Conservation (phyloP, 2,329 filamentous ascomycete genomes). For the Fusarium denticulatum region DNA sequence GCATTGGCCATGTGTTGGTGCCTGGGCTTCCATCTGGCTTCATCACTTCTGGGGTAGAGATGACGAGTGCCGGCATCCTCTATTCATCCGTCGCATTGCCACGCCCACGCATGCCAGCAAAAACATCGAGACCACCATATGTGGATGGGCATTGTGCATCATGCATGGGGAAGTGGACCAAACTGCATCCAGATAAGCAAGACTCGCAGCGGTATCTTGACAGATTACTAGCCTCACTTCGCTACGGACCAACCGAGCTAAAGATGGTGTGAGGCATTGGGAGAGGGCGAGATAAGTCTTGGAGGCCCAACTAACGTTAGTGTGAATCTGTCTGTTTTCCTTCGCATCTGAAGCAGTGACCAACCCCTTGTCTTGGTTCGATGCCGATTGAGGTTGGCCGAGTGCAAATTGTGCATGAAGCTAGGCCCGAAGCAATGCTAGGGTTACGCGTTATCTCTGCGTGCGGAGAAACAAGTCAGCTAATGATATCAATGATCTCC, state of each 20-base stretch:
- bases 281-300: conserved; percentile 16
- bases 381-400: conserved; percentile 30
- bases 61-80: conserved; percentile 25
- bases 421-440: conserved; percentile 3
- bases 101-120: conserved; percentile 5
- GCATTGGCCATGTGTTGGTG: conserved; percentile 24
- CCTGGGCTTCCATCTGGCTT: conserved; percentile 10
- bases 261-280: conserved; percentile 27
- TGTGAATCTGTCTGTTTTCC: background rate
- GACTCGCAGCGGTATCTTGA: conserved; percentile 9
- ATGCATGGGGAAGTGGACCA: conserved; percentile 27
- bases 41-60: conserved; percentile 16
- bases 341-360: background rate
- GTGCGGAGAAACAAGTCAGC: conserved; percentile 24
- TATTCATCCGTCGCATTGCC: background rate
- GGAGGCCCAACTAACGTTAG: background rate
- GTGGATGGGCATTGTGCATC: conserved; percentile 1
- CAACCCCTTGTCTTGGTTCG: conserved; percentile 14
- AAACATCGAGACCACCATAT: conserved; percentile 19
- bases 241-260: background rate
- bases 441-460: conserved; percentile 26
- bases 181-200: conserved; percentile 21
- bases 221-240: conserved; percentile 2
- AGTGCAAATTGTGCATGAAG: conserved; percentile 36
- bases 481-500: conserved; percentile 27